Percentiles rank a stretch among this genome's conserved stretches.
These are phyloP conservation scores for Pestalotiopsis sp. DNA, from an alignment of 2,329 filamentous ascomycete species.

Conservation along the genomic window DNA sequence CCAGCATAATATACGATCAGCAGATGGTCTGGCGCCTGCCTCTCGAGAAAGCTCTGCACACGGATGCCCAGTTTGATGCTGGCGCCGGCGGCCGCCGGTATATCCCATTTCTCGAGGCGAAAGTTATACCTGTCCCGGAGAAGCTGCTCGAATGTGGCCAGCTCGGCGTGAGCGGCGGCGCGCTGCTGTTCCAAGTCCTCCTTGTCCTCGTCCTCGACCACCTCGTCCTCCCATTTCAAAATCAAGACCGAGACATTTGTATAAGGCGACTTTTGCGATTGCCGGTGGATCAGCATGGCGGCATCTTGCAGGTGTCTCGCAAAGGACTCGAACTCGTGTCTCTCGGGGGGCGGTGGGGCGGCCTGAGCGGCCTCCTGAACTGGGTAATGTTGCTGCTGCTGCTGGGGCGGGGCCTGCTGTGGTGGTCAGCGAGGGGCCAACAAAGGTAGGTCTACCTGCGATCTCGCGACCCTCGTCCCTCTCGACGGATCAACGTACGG, in stretches of 20 bases:
- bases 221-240: slow-evolving; percentile 65
- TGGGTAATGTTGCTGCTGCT: slow-evolving; percentile 25
- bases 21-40: slow-evolving; percentile 59
- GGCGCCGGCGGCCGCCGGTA: slow-evolving; percentile 61
- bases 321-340: slow-evolving; percentile 68
- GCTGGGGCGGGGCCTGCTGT: slow-evolving; percentile 11
- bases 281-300: slow-evolving; percentile 67
- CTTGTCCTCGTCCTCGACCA: background rate
- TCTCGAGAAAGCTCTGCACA: slow-evolving; percentile 62
- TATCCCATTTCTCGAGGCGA: slow-evolving; percentile 61
- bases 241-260: slow-evolving; percentile 62
- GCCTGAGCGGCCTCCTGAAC: slow-evolving; percentile 27
- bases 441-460: background rate
- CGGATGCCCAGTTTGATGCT: slow-evolving; percentile 64
- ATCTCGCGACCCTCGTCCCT: slow-evolving; percentile 7
- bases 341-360: slow-evolving; percentile 40
- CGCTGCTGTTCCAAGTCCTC: background rate
- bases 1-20: slow-evolving; percentile 68
- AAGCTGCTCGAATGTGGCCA: slow-evolving; percentile 57
- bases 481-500: slow-evolving; percentile 25
- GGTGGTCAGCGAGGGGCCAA: background rate
- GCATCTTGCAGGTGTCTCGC: slow-evolving; percentile 70
- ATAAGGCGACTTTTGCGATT: slow-evolving; percentile 61
- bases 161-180: slow-evolving; percentile 52
- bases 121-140: slow-evolving; percentile 64